Conservation (phyloP, 2,329 filamentous ascomycete genomes). For the Elsinoe batatas region DNA sequence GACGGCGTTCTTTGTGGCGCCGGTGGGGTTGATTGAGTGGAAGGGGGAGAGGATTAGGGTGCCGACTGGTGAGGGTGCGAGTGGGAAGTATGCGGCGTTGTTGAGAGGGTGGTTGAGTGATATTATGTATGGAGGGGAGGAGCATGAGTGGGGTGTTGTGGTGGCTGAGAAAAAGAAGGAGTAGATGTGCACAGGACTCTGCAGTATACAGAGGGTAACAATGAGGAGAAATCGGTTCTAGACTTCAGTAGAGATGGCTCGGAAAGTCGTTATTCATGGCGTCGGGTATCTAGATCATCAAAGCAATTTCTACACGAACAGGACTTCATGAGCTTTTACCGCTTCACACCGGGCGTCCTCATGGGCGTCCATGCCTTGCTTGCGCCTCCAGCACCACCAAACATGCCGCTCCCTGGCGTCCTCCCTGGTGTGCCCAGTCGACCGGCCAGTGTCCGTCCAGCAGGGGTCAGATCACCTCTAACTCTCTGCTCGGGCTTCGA, state of each 20-base stretch:
- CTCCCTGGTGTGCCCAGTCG: slow-evolving; percentile 38
- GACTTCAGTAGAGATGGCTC: neutral
- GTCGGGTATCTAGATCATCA: slow-evolving; percentile 7
- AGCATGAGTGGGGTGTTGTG: slow-evolving; percentile 39
- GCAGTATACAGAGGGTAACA: too few relatives aligned
- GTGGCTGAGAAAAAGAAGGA: slow-evolving; percentile 25
- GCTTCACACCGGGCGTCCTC: slow-evolving; percentile 10
- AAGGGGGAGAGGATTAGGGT: slow-evolving; percentile 35
- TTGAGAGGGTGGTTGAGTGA: slow-evolving; percentile 39
- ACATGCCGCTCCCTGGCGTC: slow-evolving; percentile 23
- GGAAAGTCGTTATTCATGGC: slow-evolving; percentile 3
- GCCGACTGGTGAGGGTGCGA: slow-evolving; percentile 28
- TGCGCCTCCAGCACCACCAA: slow-evolving; percentile 39
- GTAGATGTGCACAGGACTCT: too few relatives aligned
- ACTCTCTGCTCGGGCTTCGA: slow-evolving; percentile 42
- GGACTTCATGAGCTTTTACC: neutral
- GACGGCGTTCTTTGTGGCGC: slow-evolving; percentile 55
- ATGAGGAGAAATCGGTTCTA: too few relatives aligned
- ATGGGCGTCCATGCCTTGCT: slow-evolving; percentile 47
- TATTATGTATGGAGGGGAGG: slow-evolving; percentile 41
- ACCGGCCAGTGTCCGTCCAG: slow-evolving; percentile 58
- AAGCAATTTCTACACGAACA: slow-evolving; percentile 2
- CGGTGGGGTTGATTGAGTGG: slow-evolving; percentile 37
- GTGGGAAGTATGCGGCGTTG: slow-evolving; percentile 29
- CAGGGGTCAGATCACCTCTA: slow-evolving; percentile 51